Conservation (phyloP, 179 eudicot genomes). For the Monotropa hypopitys region DNA sequence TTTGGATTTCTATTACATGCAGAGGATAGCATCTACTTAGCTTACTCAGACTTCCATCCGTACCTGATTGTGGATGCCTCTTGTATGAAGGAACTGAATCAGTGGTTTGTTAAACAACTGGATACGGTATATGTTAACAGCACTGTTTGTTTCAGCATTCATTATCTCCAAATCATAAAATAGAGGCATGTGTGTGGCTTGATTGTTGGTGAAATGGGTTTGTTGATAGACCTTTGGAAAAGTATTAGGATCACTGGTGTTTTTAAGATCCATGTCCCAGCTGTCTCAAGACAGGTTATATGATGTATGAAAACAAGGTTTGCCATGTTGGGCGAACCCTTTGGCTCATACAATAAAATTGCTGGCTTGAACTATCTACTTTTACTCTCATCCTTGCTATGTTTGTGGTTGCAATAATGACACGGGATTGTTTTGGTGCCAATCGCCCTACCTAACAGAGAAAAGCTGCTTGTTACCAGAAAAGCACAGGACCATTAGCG, state of each 20-base stretch:
- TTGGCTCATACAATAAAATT: background rate
- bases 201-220: background rate
- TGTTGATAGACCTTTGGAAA: background rate
- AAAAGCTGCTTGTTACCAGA: background rate
- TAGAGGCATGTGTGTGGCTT: background rate
- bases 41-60: constrained; percentile 83
- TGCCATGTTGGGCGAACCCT: background rate
- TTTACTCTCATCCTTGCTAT: background rate
- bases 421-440: background rate
- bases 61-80: constrained; percentile 70
- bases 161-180: background rate
- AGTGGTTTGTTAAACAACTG: constrained; percentile 89
- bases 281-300: background rate
- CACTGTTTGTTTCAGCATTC: background rate
- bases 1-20: constrained; percentile 24
- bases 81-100: constrained; percentile 73
- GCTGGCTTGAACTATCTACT: background rate
- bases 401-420: background rate
- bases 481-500: background rate
- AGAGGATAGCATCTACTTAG: constrained; percentile 84
- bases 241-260: background rate
- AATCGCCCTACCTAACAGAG: background rate
- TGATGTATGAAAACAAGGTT: constrained; percentile 1
- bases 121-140: constrained; percentile 53
- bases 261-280: background rate